phyloP scores from a whole-genome alignment of 2,329 filamentous ascomycete genomes.

The Apiospora rasikravindrae region DNA sequence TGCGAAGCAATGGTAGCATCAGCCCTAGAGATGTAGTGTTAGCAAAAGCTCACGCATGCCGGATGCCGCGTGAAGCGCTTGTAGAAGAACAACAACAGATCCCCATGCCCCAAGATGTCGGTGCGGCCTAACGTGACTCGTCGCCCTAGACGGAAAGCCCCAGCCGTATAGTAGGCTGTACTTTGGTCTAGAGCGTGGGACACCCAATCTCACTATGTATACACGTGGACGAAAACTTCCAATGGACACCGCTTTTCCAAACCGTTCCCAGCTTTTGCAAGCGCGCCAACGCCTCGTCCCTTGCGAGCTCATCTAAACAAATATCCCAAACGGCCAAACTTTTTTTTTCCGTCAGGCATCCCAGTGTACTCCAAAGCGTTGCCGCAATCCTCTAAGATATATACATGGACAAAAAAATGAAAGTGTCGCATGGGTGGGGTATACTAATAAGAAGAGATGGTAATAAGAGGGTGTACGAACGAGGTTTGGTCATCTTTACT shows the following conservation, averaged over 20 bases:
- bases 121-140: slow-evolving; percentile 48
- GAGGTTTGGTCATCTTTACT: slow-evolving; percentile 96
- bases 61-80: not conserved
- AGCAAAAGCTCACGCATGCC: not conserved
- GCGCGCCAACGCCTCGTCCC: not conserved
- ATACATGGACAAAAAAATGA: not conserved
- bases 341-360: not conserved
- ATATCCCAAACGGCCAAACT: not conserved
- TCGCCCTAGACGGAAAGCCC: slow-evolving; percentile 51
- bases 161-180: slow-evolving; percentile 38
- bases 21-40: slow-evolving; percentile 59
- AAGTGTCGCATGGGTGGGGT: not conserved
- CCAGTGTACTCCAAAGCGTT: not conserved
- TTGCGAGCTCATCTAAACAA: not conserved
- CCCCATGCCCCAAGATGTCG: not conserved
- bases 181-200: slow-evolving; percentile 48
- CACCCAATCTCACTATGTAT: not conserved
- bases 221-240: not conserved
- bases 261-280: not conserved
- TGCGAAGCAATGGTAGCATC: slow-evolving; percentile 88
- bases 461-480: slow-evolving; percentile 55
- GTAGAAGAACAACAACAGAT: not conserved
- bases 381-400: not conserved
- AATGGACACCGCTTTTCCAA: not conserved
- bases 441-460: slow-evolving; percentile 29